Percentiles rank a stretch among this genome's conserved stretches.
phyloP scores from a whole-genome alignment of 2,329 filamentous ascomycete species.

The Fusarium domesticum region DNA sequence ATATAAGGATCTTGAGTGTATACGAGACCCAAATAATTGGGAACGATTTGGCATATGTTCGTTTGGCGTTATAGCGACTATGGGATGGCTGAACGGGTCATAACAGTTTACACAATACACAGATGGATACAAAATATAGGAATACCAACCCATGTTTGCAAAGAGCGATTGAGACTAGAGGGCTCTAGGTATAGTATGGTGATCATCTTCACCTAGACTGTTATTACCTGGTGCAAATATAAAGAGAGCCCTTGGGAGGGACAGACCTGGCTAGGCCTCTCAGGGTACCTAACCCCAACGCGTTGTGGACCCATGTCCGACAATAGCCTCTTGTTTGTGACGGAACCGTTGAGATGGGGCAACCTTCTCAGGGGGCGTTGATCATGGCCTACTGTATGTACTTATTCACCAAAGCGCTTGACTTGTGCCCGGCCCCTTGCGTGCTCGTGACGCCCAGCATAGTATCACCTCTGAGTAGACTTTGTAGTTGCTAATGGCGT shows the following conservation, averaged over 20 bases:
- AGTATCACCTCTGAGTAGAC: too few species aligned
- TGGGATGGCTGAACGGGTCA: neutral
- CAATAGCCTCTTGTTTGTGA: neutral
- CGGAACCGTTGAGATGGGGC: neutral
- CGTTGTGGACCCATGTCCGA: neutral
- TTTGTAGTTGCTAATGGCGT: too few species aligned
- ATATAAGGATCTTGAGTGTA: constrained; percentile 20
- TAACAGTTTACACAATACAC: neutral
- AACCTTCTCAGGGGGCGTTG: neutral
- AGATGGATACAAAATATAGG: neutral
- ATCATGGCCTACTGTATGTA: too few species aligned
- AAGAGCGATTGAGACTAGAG: neutral
- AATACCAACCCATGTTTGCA: neutral
- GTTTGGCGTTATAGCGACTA: constrained; percentile 18
- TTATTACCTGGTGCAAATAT: neutral
- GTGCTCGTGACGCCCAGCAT: too few species aligned
- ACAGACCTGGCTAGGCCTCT: neutral
- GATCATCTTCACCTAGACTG: neutral
- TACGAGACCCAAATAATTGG: constrained; percentile 22
- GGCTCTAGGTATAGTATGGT: neutral
- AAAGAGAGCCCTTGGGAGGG: neutral
- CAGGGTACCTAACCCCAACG: neutral
- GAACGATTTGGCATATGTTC: constrained; percentile 17
- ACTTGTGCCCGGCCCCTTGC: too few species aligned
- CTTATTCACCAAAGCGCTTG: too few species aligned